Base-by-base conservation (phyloP, 441 rosid species). In the Melastoma candidum region DNA sequence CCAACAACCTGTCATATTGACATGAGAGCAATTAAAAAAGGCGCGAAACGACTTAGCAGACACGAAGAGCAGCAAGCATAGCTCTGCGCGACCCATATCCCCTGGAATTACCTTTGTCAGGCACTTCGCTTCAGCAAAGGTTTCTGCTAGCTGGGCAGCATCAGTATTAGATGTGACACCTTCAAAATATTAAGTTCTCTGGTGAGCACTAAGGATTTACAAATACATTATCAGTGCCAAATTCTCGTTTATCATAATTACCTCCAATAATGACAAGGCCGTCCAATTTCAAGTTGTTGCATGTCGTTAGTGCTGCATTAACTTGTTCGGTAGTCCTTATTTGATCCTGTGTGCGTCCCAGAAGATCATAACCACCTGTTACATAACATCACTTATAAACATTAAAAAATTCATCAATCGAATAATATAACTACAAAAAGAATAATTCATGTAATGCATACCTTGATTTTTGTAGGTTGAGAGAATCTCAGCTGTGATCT, bases 121-220 rank as follows among this genome's bases (percentile, higher is more conserved):
- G 74, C 99, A 87, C 64, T 85, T 85, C 44, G 90, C 85, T 68
- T 71, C 94, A 46, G 89, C 85, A 72, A 94, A 94, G 68, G 84
- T 89, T 69, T 94, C 99, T 51, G 97, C 96, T 57, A 94, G 99
- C 74, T 89, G 95, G 71, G 96, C 99, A 26, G 97, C 99, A 80
- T 94, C 99, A 4, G 99, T 83, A 71, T 94, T 89, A 66, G 99
- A 94, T 44, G 84, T 94, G 47, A 94, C 94, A 60, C 99, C 99
- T 94, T 61, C 58, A 78, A 73, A 70, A 63, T 32, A 32, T 32
- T 32, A 32, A 32, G 41, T 32, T 32, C 44, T 7, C 41, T 8
- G 8, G 41, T 32, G 41, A 32, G 41, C 8, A 4, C 41, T 32
- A 1, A 8, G 41, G 6, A 32, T 32, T 32, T 32, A 32, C 41